Evolutionary conservation across 2,329 filamentous ascomycete species (phyloP).

Genomic region (Oidium heveae): DNA sequence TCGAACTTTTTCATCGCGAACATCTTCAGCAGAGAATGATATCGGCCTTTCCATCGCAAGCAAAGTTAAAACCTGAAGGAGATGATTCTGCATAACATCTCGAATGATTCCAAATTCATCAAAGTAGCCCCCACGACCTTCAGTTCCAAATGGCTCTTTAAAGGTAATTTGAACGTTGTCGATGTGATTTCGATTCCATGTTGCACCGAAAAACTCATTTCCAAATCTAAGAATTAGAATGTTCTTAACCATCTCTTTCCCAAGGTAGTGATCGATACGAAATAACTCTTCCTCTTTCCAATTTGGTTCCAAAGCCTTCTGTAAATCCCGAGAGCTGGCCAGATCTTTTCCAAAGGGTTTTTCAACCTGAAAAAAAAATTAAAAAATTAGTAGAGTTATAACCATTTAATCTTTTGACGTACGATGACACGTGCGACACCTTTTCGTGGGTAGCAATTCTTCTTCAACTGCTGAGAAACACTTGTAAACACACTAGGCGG

Average conservation of each 20-base stretch:
- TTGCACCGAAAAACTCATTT: conserved; percentile 95
- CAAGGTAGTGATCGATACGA: conserved; percentile 97
- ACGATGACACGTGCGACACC: conserved; percentile 90
- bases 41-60: conserved; percentile 96
- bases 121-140: conserved; percentile 94
- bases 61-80: conserved; percentile 86
- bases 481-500: too few species aligned
- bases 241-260: conserved; percentile 99
- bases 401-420: conserved; percentile 18
- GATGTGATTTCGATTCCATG: conserved; percentile 98
- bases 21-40: conserved; percentile 93
- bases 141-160: conserved; percentile 97
- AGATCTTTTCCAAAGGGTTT: conserved; percentile 98
- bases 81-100: conserved; percentile 99
- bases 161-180: conserved; percentile 98
- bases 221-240: conserved; percentile 93
- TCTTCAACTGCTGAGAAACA: too few species aligned
- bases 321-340: conserved; percentile 75
- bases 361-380: conserved; percentile 43
- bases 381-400: too few species aligned
- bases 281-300: conserved; percentile 98
- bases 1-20: conserved; percentile 94
- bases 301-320: conserved; percentile 83
- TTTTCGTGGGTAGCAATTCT: conserved; percentile 83
- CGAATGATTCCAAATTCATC: conserved; percentile 98